phyloP scores from a whole-genome alignment of 108 stramenopile species.

The Cyclotella atomus region DNA sequence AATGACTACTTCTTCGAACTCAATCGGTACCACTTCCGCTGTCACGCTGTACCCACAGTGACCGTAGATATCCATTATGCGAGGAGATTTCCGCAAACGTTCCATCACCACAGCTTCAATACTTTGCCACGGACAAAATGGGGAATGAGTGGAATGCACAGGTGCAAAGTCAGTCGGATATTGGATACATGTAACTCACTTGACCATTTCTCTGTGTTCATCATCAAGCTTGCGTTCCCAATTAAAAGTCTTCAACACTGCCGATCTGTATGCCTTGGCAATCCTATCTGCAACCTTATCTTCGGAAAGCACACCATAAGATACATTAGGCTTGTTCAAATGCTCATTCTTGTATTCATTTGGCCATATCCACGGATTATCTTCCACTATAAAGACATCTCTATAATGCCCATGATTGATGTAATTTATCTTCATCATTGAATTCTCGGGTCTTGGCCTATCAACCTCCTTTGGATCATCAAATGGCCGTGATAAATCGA shows the following conservation, averaged over 20 bases:
- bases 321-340: background rate
- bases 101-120: slow-evolving; percentile 79
- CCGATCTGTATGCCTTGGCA: slow-evolving; percentile 29
- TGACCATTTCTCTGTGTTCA: slow-evolving; percentile 25
- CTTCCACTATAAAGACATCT: slow-evolving; percentile 65
- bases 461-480: slow-evolving; percentile 24
- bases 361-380: slow-evolving; percentile 34
- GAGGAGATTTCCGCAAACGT: slow-evolving; percentile 59
- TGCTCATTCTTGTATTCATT: slow-evolving; percentile 24
- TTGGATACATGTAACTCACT: slow-evolving; percentile 1
- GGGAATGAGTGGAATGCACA: background rate
- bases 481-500: slow-evolving; percentile 52
- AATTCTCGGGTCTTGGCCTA: slow-evolving; percentile 35
- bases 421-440: slow-evolving; percentile 41
- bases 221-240: slow-evolving; percentile 34
- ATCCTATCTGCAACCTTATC: slow-evolving; percentile 26
- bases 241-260: slow-evolving; percentile 56
- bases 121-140: too few relatives aligned
- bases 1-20: slow-evolving; percentile 61
- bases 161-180: too few relatives aligned
- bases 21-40: slow-evolving; percentile 63
- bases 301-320: slow-evolving; percentile 22
- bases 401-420: slow-evolving; percentile 69
- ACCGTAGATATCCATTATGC: slow-evolving; percentile 73
- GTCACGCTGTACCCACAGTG: slow-evolving; percentile 68